Evolutionary conservation across 2,329 filamentous ascomycete species (phyloP).

Genomic region (Camillea tinctor): DNA sequence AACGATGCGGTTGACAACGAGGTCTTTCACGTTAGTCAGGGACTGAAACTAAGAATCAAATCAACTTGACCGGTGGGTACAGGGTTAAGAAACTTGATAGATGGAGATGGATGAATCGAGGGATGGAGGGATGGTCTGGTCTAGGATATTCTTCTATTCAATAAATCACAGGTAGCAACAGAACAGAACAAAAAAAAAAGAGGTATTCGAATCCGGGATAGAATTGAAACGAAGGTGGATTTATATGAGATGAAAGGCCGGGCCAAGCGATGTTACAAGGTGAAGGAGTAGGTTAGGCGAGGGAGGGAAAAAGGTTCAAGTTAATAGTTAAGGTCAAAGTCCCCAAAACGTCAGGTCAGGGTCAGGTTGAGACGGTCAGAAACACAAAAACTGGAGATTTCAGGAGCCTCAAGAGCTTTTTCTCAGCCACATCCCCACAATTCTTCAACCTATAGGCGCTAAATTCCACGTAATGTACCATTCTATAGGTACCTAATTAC

Average conservation of each 20-base stretch:
- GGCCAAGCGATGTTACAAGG: neutral
- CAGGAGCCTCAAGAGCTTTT: neutral
- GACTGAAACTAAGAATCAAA: too few relatives aligned
- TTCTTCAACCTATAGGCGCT: neutral
- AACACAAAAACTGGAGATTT: neutral
- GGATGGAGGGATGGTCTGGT: too few relatives aligned
- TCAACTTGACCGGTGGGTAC: too few relatives aligned
- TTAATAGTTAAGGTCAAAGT: neutral
- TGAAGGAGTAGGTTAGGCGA: neutral
- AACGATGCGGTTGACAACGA: neutral
- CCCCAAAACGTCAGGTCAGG: too few relatives aligned
- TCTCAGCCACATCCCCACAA: neutral
- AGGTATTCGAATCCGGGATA: neutral
- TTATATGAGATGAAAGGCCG: neutral
- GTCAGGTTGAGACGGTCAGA: neutral
- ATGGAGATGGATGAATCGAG: too few relatives aligned
- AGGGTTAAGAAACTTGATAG: too few relatives aligned
- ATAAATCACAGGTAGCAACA: neutral
- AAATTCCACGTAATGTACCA: too few relatives aligned
- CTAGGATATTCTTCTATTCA: neutral
- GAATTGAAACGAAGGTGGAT: neutral
- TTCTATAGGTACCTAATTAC: neutral
- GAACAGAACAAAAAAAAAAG: too few relatives aligned
- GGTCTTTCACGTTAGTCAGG: neutral
- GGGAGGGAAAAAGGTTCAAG: neutral